A percentile compares a stretch with the other conserved stretches of the same genome.
Evolutionary conservation across 495 filamentous ascomycete genomes (phyloP).

Genomic region (Pseudoneurospora amorphoporcata): DNA sequence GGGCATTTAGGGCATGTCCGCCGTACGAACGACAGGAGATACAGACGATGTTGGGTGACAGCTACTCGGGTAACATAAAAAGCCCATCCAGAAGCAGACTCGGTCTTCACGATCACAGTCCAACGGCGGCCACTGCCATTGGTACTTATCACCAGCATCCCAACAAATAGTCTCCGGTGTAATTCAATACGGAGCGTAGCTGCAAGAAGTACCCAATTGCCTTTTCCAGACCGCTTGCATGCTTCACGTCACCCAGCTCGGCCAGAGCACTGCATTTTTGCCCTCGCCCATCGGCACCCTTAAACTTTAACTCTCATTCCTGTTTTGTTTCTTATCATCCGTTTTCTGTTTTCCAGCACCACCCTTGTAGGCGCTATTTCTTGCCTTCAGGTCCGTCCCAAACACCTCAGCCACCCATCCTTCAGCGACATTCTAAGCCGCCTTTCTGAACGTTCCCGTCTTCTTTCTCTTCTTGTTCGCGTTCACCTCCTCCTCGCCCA

Average conservation of each 20-base stretch:
- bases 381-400: background rate
- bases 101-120: background rate
- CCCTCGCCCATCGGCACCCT: background rate
- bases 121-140: background rate
- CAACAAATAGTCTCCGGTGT: background rate
- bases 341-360: too few relatives aligned
- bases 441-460: background rate
- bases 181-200: background rate
- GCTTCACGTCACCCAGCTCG: background rate
- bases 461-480: conserved; percentile 27
- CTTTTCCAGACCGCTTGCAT: background rate
- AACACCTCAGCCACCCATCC: background rate
- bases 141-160: background rate
- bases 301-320: background rate
- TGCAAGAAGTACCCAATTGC: background rate
- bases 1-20: too few relatives aligned
- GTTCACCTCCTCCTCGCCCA: conserved; percentile 34
- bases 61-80: background rate
- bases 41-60: background rate
- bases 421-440: background rate
- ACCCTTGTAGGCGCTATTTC: too few relatives aligned
- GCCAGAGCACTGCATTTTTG: background rate
- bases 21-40: too few relatives aligned
- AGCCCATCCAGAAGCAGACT: background rate
- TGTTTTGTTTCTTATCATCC: background rate